phyloP scores from a whole-genome alignment of 495 filamentous ascomycete species.

The Venustampulla echinocandica region DNA sequence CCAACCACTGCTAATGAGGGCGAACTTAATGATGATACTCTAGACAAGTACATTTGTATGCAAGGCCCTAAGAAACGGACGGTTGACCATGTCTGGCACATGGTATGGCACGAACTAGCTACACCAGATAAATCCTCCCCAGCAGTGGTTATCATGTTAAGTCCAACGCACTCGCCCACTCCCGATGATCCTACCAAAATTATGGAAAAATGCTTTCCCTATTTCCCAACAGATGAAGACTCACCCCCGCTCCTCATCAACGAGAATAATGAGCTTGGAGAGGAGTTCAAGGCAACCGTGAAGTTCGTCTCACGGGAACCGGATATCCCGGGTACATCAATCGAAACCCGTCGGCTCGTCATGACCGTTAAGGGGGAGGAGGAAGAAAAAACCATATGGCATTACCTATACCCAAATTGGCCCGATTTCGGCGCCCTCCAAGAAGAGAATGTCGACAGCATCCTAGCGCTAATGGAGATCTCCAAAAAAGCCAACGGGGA shows the following conservation, averaged over 20 bases:
- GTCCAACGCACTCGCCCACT: slow-evolving; percentile 65
- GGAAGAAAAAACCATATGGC: slow-evolving; percentile 67
- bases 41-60: slow-evolving; percentile 46
- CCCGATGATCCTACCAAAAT: slow-evolving; percentile 32
- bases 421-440: slow-evolving; percentile 87
- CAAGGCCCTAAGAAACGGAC: slow-evolving; percentile 73
- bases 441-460: slow-evolving; percentile 64
- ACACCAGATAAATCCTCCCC: slow-evolving; percentile 37
- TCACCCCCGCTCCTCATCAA: slow-evolving; percentile 46
- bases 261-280: slow-evolving; percentile 51
- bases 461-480: slow-evolving; percentile 69
- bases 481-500: slow-evolving; percentile 60
- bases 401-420: slow-evolving; percentile 89
- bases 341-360: slow-evolving; percentile 44
- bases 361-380: slow-evolving; percentile 29
- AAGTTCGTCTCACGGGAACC: slow-evolving; percentile 39
- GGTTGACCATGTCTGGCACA: slow-evolving; percentile 83
- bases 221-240: slow-evolving; percentile 62
- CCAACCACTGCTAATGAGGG: slow-evolving; percentile 22
- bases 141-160: slow-evolving; percentile 92
- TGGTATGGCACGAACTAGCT: slow-evolving; percentile 79
- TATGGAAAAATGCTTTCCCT: slow-evolving; percentile 80
- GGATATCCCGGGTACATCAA: slow-evolving; percentile 38
- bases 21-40: slow-evolving; percentile 54
- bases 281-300: slow-evolving; percentile 50